Evolutionary conservation across 257 asterid genomes (phyloP), one percentile per base, ranked within the genome.

Genomic region (Ocimum tenuiflorum): DNA sequence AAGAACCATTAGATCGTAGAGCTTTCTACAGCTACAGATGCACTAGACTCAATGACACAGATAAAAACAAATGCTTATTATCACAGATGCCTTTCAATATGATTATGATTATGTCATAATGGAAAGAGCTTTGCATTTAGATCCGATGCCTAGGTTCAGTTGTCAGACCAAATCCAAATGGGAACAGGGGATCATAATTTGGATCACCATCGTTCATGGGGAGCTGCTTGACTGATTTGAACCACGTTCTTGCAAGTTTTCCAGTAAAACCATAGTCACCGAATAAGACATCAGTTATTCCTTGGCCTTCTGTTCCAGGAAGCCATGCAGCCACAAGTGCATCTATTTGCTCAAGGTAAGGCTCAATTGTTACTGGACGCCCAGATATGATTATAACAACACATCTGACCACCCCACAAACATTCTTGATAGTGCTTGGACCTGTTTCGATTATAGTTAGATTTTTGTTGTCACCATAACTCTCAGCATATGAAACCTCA

Each of bases 261-360:
- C 91, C 91, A 0, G 83, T 82, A 47, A 85, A 85, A 27, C 85
- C 88, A 35, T 73, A 78, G 50, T 80, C 76, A 12, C 91, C 91
- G 56, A 82, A 85, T 36, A 80, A 66, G 42, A 82, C 82, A 72
- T 85, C 88, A 22, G 86, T 66, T 4, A 85, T 77, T 0, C 91
- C 91, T 52, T 82, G 80, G 36, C 91, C 91, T 73, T 85, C 91
- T 7, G 83, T 62, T 43, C 91, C 91, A 0, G 88, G 88, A 60
- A 80, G 83, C 91, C 91, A 85, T 17, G 86, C 88, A 6, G 86
- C 86, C 50, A 85, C 88, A 13, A 85, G 75, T 11, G 88, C 88
- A 3, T 78, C 88, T 15, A 85, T 80, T 15, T 46, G 49, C 13
- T 75, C 60, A 43, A 85, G 59, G 54, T 76, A 75, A 3, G 83